Conservation (phyloP, 768 basidiomycete genomes). For the Xerocomellus dryophilus region DNA sequence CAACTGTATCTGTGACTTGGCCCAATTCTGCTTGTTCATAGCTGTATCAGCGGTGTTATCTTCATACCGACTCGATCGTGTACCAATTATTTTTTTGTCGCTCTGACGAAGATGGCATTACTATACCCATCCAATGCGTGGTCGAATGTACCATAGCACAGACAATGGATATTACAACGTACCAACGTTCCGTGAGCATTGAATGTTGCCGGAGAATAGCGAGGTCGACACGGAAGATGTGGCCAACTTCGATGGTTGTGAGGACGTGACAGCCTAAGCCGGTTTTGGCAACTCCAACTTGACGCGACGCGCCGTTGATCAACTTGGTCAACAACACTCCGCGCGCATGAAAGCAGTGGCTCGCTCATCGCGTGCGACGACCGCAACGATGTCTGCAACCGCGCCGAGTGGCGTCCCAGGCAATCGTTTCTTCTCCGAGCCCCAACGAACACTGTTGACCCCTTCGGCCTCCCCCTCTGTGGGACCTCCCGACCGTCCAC, state of each 20-base stretch:
- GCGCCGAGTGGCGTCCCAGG: neutral
- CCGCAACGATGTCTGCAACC: constrained; percentile 11
- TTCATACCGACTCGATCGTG: constrained; percentile 9
- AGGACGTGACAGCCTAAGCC: neutral
- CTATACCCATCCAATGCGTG: constrained; percentile 14
- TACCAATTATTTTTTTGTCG: constrained; percentile 7
- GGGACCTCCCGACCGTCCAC: constrained; percentile 36
- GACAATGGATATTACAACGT: constrained; percentile 2
- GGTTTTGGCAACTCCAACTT: constrained; percentile 12
- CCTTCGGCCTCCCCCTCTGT: constrained; percentile 32
- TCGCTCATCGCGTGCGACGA: constrained; percentile 9
- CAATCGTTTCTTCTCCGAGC: constrained; percentile 10
- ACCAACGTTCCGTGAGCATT: neutral
- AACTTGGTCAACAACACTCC: constrained; percentile 5
- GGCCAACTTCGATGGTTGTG: too few relatives aligned
- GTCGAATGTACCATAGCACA: constrained; percentile 17
- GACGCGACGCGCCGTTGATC: constrained; percentile 9
- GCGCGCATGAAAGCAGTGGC: constrained; percentile 1
- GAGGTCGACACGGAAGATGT: neutral
- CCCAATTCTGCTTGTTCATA: neutral
- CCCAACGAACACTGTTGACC: constrained; percentile 18
- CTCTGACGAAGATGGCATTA: neutral
- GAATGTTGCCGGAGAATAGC: neutral
- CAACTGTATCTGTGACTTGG: constrained; percentile 5
- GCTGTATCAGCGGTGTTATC: constrained; percentile 8